Evolutionary conservation across 2,329 filamentous ascomycete species (phyloP).

Genomic region (Colletotrichum falcatum): DNA sequence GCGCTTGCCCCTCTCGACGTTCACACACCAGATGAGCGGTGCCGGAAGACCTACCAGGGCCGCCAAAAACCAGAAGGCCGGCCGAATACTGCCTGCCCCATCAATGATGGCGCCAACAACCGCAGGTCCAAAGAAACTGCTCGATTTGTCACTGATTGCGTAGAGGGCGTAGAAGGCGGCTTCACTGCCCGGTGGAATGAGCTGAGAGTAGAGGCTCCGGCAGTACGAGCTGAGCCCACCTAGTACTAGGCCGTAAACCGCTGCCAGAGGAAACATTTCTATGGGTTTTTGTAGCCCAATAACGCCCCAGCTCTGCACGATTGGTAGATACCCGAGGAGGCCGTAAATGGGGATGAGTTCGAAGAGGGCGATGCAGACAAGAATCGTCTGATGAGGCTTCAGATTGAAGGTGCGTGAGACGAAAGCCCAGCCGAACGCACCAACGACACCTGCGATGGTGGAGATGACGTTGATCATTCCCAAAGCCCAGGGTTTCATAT

Average conservation of each 20-base stretch:
- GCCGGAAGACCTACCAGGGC: constrained; percentile 86
- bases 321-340: constrained; percentile 86
- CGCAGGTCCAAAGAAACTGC: constrained; percentile 87
- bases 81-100: constrained; percentile 80
- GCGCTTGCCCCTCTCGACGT: constrained; percentile 82
- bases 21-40: constrained; percentile 84
- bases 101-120: constrained; percentile 96
- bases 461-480: constrained; percentile 95
- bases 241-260: constrained; percentile 92
- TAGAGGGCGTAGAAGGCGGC: constrained; percentile 97
- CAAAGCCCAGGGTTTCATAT: constrained; percentile 89
- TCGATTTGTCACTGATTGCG: constrained; percentile 81
- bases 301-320: constrained; percentile 79
- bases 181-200: constrained; percentile 94
- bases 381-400: constrained; percentile 86
- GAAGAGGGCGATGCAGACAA: constrained; percentile 91
- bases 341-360: constrained; percentile 95
- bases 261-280: constrained; percentile 96
- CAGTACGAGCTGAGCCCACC: constrained; percentile 95
- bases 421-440: constrained; percentile 90
- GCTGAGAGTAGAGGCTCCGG: constrained; percentile 89
- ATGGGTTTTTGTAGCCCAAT: constrained; percentile 91
- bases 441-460: constrained; percentile 84
- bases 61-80: constrained; percentile 93
- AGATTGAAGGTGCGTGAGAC: constrained; percentile 78